Base-by-base conservation (phyloP, 352 stramenopile genomes). In the Pythium aphanidermatum region DNA sequence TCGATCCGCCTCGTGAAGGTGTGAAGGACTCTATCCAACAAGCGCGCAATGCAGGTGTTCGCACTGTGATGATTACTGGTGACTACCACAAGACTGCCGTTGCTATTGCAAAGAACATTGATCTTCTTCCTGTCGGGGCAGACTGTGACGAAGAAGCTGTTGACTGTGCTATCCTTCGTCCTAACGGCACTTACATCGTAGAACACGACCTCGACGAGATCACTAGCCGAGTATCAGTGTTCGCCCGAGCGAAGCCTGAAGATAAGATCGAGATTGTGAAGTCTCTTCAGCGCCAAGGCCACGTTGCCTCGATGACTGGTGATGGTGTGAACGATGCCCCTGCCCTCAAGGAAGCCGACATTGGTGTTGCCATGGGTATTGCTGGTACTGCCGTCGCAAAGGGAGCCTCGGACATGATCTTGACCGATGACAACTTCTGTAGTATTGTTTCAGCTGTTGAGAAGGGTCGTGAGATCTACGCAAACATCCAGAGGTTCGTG, bases 241-340 rank as follows among this genome's bases (percentile, higher is more conserved):
- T 98, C 60, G 97, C 97, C 38, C 83, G 94, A 17, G 92, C 95
- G n/a, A 93, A 90, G 43, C 94, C 95, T 0, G 64, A 95, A 45
- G 92, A 98, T 60, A 98, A 98, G 64, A 83, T 98, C 20, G 79
- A 88, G 28, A 95, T 98, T 52, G 94, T 98, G 5, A 83, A 94
- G 45, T 95, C 89, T 16, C 64, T 98, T 2, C 92, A 98, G 63
- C 70, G 76, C 25, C 72, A 84, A 55, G 74, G 72, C 3, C 61
- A 81, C 14, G 67, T 86, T 0, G 86, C 98, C 19, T 95, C 95
- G 1, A 98, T 99, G 74, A 99, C 96, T 7, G 96, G 96, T 28
- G 96, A 99, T 59, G 96, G 96, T 46, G 98, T 97, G 4, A 99
- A 99, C 65, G 96, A 99, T 68, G 96, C 95, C 2, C 96, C 96